Evolutionary conservation across 306 rosid species (phyloP), one percentile per base, ranked within the genome.

Genomic region (Fagus crenata): DNA sequence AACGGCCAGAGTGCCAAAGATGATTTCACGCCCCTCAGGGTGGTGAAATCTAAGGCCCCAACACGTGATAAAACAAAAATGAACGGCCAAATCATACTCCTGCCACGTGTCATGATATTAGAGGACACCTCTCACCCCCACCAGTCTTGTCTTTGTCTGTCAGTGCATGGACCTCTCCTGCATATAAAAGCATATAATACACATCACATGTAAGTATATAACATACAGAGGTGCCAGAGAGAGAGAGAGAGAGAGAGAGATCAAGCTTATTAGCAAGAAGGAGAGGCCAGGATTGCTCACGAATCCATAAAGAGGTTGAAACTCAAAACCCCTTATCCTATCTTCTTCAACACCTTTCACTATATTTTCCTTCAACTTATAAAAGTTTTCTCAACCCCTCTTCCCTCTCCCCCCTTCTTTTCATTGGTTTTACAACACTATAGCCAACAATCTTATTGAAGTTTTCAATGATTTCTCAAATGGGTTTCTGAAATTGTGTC

Each of bases 271-370:
- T 81, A 81, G 86, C 89, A 55, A 84, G 64, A 86, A 84, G 88
- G 81, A 77, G 89, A 88, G 92, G 89, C 86, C 43, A 75, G 72
- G 42, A 82, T 84, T 84, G 89, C 88, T 88, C 88, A 58, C 87
- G 87, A 84, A 92, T 90, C 97, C 68, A 75, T 61, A 73, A 78
- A 81, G 73, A 70, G 86, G 78, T 80, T 70, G 76, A 84, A 73
- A 37, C 79, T 76, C 65, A 3, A 75, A 69, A 7, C 70, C 77
- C 93, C 90, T 88, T 89, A 90, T 94, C 98, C 91, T 92, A 90
- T 91, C 93, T 81, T 84, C 90, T 82, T 84, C 81, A 69, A 31
- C 1, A 35, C 73, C 76, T 75, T 49, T 68, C 74, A 53, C 80
- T 63, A 65, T 56, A 75, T 75, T 77, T 39, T 69, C 70, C 71